A percentile compares a stretch with the other conserved stretches of the same genome.
Conservation (phyloP, 116 monocot genomes). For the Phalaenopsis hybrid region DNA sequence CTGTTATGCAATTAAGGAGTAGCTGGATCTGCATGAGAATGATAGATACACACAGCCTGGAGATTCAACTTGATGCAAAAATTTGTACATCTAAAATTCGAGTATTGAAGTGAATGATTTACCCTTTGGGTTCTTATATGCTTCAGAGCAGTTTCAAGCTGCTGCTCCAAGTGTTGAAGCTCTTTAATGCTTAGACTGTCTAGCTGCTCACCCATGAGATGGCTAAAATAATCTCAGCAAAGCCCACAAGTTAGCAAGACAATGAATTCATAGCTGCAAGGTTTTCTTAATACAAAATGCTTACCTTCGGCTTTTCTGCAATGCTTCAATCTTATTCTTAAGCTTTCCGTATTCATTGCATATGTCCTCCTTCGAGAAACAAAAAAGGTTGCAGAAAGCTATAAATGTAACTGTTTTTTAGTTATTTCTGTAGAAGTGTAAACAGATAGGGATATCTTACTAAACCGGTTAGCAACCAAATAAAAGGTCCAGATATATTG, state of each 20-base stretch:
- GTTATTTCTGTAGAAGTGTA: neutral
- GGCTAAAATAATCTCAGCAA: constrained; percentile 16
- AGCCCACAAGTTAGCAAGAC: neutral
- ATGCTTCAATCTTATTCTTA: constrained; percentile 37
- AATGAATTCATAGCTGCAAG: neutral
- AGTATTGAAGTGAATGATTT: neutral
- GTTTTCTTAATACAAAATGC: neutral
- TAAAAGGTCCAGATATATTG: neutral
- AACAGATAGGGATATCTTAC: neutral
- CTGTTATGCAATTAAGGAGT: constrained; percentile 36
- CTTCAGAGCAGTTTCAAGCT: constrained; percentile 28
- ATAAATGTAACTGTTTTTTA: constrained; percentile 1
- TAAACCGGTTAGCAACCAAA: neutral
- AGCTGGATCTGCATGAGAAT: constrained; percentile 32
- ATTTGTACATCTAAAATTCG: neutral
- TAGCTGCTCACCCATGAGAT: constrained; percentile 42
- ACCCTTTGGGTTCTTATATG: constrained; percentile 37
- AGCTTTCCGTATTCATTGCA: constrained; percentile 35
- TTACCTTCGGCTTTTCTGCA: constrained; percentile 46
- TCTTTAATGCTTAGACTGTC: constrained; percentile 30
- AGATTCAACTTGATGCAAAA: neutral
- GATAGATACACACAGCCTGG: neutral
- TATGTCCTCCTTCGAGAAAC: constrained; percentile 11
- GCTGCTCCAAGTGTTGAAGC: constrained; percentile 33
- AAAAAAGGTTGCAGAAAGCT: neutral